phyloP scores from a whole-genome alignment of 208 protist species.

The Trypanosoma scelopori region DNA sequence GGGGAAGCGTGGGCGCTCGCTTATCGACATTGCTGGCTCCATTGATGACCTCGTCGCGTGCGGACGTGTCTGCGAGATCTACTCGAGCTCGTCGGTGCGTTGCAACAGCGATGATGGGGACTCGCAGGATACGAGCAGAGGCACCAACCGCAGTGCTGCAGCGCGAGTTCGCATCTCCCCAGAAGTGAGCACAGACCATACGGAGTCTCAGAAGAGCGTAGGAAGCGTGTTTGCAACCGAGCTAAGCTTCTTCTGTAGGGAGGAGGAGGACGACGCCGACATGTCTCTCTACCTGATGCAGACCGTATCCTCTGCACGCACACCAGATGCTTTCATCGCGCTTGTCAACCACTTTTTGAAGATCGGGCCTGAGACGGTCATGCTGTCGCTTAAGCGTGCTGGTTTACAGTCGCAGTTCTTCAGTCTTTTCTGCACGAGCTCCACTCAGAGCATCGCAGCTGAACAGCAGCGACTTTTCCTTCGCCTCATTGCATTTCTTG shows the following conservation, averaged over 20 bases:
- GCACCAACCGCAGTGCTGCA: background rate
- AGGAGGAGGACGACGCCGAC: slow-evolving; percentile 73
- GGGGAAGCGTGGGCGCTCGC: slow-evolving; percentile 13
- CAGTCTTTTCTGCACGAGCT: slow-evolving; percentile 22
- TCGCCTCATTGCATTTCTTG: slow-evolving; percentile 24
- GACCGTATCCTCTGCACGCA: slow-evolving; percentile 31
- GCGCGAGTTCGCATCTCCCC: background rate
- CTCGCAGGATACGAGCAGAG: background rate
- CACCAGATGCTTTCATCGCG: slow-evolving; percentile 31
- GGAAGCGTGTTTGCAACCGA: slow-evolving; percentile 44
- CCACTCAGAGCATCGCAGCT: background rate
- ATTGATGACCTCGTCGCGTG: slow-evolving; percentile 3
- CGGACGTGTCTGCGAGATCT: background rate
- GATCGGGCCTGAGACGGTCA: slow-evolving; percentile 24
- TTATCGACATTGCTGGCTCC: slow-evolving; percentile 11
- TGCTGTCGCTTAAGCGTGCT: slow-evolving; percentile 53
- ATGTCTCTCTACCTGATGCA: slow-evolving; percentile 69
- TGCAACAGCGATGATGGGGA: background rate
- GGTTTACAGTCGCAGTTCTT: slow-evolving; percentile 46
- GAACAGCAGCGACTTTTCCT: slow-evolving; percentile 16
- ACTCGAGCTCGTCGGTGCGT: background rate
- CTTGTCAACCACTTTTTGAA: slow-evolving; percentile 40
- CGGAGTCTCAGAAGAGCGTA: slow-evolving; percentile 15
- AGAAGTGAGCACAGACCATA: background rate
- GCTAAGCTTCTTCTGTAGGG: slow-evolving; percentile 58